These are phyloP conservation scores for Microbotryum silenes-acaulis DNA, from an alignment of 1,284 basidiomycete genomes.

Conservation along the genomic window DNA sequence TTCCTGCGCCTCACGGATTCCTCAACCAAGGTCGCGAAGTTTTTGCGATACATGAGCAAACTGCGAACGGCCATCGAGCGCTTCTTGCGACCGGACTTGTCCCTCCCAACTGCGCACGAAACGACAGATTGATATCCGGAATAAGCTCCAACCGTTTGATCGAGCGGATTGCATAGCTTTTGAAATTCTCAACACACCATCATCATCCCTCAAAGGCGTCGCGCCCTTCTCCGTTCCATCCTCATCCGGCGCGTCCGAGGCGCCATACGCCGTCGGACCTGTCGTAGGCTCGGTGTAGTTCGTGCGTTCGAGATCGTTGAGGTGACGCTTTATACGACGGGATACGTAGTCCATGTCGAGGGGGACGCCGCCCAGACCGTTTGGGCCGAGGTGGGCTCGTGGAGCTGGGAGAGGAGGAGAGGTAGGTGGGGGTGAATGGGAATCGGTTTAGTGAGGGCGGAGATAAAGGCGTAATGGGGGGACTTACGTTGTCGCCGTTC, in stretches of 20 bases:
- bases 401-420: too few relatives aligned
- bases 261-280: constrained; percentile 39
- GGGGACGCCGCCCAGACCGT: neutral
- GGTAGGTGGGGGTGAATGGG: too few relatives aligned
- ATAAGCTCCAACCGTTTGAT: neutral
- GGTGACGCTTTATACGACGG: constrained; percentile 62
- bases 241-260: constrained; percentile 40
- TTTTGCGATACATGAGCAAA: constrained; percentile 70
- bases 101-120: constrained; percentile 29
- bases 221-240: constrained; percentile 41
- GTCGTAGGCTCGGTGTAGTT: constrained; percentile 61
- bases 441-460: too few relatives aligned
- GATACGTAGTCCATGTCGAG: constrained; percentile 58
- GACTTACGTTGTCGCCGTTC: too few relatives aligned
- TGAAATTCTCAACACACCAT: constrained; percentile 50
- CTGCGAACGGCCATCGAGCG: constrained; percentile 68
- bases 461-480: too few relatives aligned
- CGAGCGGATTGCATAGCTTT: neutral
- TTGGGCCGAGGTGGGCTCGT: too few relatives aligned
- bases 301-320: constrained; percentile 72
- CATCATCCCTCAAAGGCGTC: constrained; percentile 35
- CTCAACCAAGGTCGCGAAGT: constrained; percentile 59
- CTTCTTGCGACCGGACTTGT: constrained; percentile 48
- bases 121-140: neutral
- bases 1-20: constrained; percentile 54